phyloP scores from a whole-genome alignment of 306 rosid species.

The Fagus crenata region DNA sequence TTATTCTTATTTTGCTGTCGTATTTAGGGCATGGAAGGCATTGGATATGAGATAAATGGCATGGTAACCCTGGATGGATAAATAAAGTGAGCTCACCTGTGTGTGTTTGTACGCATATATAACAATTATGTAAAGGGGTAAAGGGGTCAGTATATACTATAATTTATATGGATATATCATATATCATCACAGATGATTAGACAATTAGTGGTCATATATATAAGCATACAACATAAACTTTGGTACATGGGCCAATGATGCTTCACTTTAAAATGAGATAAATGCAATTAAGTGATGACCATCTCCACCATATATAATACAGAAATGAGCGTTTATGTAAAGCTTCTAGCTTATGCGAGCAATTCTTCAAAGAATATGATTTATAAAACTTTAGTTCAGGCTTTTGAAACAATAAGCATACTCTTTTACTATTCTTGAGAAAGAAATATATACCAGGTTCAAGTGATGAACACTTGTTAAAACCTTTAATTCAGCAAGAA shows the following conservation, averaged over 20 bases:
- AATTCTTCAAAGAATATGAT: not conserved
- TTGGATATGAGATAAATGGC: not conserved
- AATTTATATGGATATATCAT: not conserved
- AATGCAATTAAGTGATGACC: not conserved
- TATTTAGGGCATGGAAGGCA: not conserved
- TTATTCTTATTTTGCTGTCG: not conserved
- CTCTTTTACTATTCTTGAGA: not conserved
- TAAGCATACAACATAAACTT: not conserved
- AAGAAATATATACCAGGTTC: conserved; percentile 63
- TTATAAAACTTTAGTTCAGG: not conserved
- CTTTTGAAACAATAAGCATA: not conserved
- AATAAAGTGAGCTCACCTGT: not conserved
- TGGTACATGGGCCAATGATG: no score
- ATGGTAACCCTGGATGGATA: not conserved
- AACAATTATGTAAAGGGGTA: not conserved
- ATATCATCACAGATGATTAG: not conserved
- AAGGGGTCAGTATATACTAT: not conserved
- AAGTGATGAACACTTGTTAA: conserved; percentile 90
- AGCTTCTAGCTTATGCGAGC: not conserved
- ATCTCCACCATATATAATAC: not conserved
- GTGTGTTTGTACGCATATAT: not conserved
- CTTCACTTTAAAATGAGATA: no score
- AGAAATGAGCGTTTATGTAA: not conserved
- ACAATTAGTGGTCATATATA: no score
- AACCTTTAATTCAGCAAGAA: conserved; percentile 80